Percentiles rank a stretch among this genome's conserved stretches.
phyloP scores from a whole-genome alignment of 495 filamentous ascomycete genomes.

The Darksidea phi region DNA sequence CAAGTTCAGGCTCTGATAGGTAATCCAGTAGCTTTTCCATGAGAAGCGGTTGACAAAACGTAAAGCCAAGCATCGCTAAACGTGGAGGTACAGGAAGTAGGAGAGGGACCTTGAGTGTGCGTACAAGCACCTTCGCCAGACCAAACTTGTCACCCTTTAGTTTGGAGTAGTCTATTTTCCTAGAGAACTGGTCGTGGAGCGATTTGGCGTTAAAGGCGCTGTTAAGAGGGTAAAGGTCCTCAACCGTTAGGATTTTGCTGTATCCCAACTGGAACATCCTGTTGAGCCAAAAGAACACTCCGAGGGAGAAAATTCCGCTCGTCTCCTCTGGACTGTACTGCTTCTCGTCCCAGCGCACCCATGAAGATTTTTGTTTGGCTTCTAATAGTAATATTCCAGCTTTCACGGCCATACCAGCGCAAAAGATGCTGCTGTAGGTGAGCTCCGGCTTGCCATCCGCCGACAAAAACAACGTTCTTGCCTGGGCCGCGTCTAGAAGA shows the following conservation, averaged over 20 bases:
- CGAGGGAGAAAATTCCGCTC: constrained; percentile 11
- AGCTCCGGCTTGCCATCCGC: constrained; percentile 15
- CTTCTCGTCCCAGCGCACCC: constrained; percentile 15
- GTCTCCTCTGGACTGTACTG: constrained; percentile 24
- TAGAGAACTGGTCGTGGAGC: constrained; percentile 7
- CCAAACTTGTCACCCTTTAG: constrained; percentile 11
- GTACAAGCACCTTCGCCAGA: constrained; percentile 6
- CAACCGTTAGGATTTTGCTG: constrained; percentile 7
- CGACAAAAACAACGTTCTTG: constrained; percentile 46
- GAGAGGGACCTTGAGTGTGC: constrained; percentile 15
- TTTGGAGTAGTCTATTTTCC: constrained; percentile 4
- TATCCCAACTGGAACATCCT: constrained; percentile 13
- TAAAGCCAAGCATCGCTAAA: constrained; percentile 11
- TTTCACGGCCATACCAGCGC: constrained; percentile 14
- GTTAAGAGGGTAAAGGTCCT: constrained; percentile 15
- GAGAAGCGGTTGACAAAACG: constrained; percentile 12
- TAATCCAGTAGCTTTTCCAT: constrained; percentile 12
- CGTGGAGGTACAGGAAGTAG: constrained; percentile 12
- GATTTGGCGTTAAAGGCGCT: constrained; percentile 2
- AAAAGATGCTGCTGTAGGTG: constrained; percentile 19
- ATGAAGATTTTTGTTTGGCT: constrained; percentile 13
- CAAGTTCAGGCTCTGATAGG: constrained; percentile 5
- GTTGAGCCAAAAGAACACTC: constrained; percentile 25
- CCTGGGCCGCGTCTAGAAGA: constrained; percentile 46
- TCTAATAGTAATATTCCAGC: constrained; percentile 21